Conservation (phyloP, 1,284 basidiomycete species). For the Leccinum fallax region DNA sequence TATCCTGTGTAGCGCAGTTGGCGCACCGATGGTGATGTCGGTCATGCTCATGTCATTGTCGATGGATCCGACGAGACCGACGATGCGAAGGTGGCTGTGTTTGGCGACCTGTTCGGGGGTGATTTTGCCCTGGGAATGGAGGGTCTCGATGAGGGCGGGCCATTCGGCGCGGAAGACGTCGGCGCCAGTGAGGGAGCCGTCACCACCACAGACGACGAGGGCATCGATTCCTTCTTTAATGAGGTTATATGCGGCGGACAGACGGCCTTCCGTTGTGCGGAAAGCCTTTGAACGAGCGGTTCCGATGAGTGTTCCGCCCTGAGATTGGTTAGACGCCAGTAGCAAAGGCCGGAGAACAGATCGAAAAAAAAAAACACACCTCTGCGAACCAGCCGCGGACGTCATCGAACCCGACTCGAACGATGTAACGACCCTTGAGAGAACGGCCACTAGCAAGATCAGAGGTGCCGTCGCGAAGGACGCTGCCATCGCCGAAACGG, state of each 20-base stretch:
- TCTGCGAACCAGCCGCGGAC: constrained; percentile 94
- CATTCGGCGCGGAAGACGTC: constrained; percentile 94
- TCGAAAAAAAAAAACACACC: constrained; percentile 43
- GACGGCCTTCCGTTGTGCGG: constrained; percentile 84
- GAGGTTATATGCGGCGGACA: constrained; percentile 87
- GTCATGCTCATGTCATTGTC: constrained; percentile 99
- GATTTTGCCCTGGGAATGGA: constrained; percentile 75
- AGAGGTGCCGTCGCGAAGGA: constrained; percentile 89
- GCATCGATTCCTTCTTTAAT: constrained; percentile 97
- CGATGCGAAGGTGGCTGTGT: constrained; percentile 90
- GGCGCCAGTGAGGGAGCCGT: constrained; percentile 95
- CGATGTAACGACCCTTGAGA: constrained; percentile 91
- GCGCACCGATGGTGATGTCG: constrained; percentile 95
- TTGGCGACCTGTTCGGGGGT: constrained; percentile 68
- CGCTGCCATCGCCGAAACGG: constrained; percentile 88
- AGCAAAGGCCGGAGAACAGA: neutral
- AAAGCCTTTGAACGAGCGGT: constrained; percentile 91
- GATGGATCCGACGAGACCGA: constrained; percentile 96
- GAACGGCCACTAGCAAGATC: constrained; percentile 66
- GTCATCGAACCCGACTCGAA: constrained; percentile 98
- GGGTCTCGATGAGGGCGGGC: constrained; percentile 78
- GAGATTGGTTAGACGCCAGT: neutral
- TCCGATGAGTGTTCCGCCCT: constrained; percentile 97
- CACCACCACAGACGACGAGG: constrained; percentile 95
- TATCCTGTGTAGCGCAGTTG: constrained; percentile 94